These are phyloP conservation scores for Plasmodium fragile DNA, from an alignment of 169 alveolate species.

Conservation along the genomic window DNA sequence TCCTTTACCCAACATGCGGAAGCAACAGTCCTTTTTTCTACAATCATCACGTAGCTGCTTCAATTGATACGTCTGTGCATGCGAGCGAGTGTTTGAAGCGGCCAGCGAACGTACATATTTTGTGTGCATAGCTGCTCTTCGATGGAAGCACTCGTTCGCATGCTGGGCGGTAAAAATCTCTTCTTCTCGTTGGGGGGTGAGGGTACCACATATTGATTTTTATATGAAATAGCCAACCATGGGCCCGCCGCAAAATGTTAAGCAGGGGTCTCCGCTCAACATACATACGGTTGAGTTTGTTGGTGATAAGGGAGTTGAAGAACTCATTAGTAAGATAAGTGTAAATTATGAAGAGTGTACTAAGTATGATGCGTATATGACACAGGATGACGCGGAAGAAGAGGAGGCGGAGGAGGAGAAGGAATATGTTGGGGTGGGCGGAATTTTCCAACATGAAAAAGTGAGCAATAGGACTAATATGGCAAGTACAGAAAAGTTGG, in stretches of 20 bases:
- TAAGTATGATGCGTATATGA: conserved; percentile 51
- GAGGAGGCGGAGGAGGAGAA: conserved; percentile 36
- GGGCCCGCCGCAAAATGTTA: background rate
- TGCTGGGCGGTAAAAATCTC: background rate
- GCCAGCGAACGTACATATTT: background rate
- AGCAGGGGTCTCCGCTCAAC: background rate
- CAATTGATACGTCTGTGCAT: background rate
- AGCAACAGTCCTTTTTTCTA: background rate
- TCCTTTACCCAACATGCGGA: background rate
- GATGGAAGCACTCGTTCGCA: too few relatives aligned
- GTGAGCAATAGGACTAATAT: background rate
- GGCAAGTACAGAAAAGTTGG: background rate
- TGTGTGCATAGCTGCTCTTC: background rate
- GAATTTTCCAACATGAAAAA: background rate
- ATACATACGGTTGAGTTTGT: conserved; percentile 37
- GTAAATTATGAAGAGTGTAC: conserved; percentile 56
- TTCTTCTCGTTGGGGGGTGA: background rate
- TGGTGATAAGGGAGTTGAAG: conserved; percentile 59
- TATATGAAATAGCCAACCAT: background rate
- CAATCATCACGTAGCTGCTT: background rate
- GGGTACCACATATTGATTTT: too few relatives aligned
- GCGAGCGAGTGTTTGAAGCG: background rate
- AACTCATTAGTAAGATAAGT: conserved; percentile 72
- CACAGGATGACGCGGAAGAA: conserved; percentile 10
- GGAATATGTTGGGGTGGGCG: conserved; percentile 1